Conservation (phyloP, 2,329 filamentous ascomycete genomes). For the Neofusicoccum cordaticola region DNA sequence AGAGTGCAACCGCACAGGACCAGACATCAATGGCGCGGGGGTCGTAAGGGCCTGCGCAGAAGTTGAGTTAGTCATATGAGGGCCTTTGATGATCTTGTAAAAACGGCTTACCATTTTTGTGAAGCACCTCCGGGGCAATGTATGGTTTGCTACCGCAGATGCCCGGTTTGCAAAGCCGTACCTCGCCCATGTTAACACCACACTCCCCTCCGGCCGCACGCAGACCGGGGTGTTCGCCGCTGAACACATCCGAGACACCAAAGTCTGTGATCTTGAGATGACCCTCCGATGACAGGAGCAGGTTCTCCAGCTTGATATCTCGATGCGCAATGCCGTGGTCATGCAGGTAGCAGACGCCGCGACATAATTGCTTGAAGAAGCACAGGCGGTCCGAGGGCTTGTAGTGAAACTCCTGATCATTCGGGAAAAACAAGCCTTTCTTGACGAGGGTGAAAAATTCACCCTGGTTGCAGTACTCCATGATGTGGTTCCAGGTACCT, state of each 20-base stretch:
- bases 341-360: slow-evolving; percentile 80
- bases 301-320: slow-evolving; percentile 86
- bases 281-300: slow-evolving; percentile 74
- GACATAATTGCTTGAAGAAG: slow-evolving; percentile 84
- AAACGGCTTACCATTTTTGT: slow-evolving; percentile 49
- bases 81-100: slow-evolving; percentile 20
- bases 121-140: slow-evolving; percentile 80
- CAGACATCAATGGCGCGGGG: slow-evolving; percentile 80
- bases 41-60: slow-evolving; percentile 56
- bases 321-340: slow-evolving; percentile 82
- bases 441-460: slow-evolving; percentile 75
- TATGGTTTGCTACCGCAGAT: slow-evolving; percentile 85
- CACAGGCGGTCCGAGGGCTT: slow-evolving; percentile 69
- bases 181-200: slow-evolving; percentile 67
- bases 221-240: slow-evolving; percentile 75
- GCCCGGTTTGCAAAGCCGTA: slow-evolving; percentile 71
- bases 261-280: slow-evolving; percentile 91
- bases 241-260: slow-evolving; percentile 83
- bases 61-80: slow-evolving; percentile 1
- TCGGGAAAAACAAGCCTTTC: slow-evolving; percentile 40
- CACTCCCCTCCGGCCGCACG: slow-evolving; percentile 70
- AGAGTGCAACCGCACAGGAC: slow-evolving; percentile 79
- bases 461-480: slow-evolving; percentile 85
- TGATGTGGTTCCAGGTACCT: slow-evolving; percentile 82
- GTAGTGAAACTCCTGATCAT: slow-evolving; percentile 39